Percentiles rank a stretch among this genome's conserved stretches.
phyloP scores from a whole-genome alignment of 306 rosid genomes.

The Astragalus glycyphyllos region DNA sequence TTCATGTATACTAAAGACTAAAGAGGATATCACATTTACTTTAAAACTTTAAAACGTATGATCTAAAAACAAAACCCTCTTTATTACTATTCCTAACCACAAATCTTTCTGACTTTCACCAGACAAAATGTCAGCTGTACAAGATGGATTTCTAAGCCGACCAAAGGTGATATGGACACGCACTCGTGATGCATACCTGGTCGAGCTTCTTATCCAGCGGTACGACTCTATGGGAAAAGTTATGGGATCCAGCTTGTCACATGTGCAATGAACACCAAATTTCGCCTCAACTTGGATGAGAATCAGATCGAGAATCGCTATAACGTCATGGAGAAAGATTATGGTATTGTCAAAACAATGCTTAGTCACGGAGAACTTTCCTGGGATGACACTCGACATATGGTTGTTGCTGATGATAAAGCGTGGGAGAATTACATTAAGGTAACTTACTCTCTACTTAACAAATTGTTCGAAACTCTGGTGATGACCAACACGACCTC shows the following conservation, averaged over 20 bases:
- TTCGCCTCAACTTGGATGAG: slow-evolving; percentile 53
- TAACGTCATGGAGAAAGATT: slow-evolving; percentile 57
- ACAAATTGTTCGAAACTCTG: too few relatives aligned
- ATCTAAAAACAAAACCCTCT: neutral
- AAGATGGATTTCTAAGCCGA: slow-evolving; percentile 43
- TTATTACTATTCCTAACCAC: neutral
- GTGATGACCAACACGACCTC: too few relatives aligned
- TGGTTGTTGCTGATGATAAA: slow-evolving; percentile 58
- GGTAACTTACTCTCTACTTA: slow-evolving; percentile 38
- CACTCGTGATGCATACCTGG: slow-evolving; percentile 50
- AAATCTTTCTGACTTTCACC: neutral
- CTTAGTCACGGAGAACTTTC: slow-evolving; percentile 49
- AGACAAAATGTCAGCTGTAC: slow-evolving; percentile 47
- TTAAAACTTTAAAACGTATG: neutral
- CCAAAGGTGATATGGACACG: slow-evolving; percentile 56
- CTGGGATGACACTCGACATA: slow-evolving; percentile 51
- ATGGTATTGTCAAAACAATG: slow-evolving; percentile 50
- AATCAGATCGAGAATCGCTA: slow-evolving; percentile 59
- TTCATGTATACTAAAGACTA: neutral
- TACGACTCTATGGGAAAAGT: slow-evolving; percentile 53
- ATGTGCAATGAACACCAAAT: slow-evolving; percentile 47
- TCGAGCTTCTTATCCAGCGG: slow-evolving; percentile 47
- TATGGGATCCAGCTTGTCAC: slow-evolving; percentile 52
- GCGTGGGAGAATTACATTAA: slow-evolving; percentile 52
- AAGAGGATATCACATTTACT: neutral